phyloP scores from a whole-genome alignment of 495 filamentous ascomycete species.

The Lasiosphaeriaceae sp. region DNA sequence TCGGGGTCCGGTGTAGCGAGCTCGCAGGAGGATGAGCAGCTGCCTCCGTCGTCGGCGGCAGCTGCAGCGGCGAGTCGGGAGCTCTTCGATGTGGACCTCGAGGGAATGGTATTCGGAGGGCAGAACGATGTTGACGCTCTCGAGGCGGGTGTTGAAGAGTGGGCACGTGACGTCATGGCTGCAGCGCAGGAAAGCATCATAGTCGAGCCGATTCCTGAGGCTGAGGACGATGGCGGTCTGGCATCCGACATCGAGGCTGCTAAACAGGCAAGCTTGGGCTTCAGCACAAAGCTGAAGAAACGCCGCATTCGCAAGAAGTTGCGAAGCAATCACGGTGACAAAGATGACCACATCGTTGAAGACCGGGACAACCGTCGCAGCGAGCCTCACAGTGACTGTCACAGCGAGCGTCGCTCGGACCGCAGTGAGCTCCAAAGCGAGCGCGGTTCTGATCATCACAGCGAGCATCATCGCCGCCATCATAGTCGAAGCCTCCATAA shows the following conservation, averaged over 20 bases:
- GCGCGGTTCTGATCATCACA: slow-evolving; percentile 14
- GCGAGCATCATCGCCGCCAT: slow-evolving; percentile 23
- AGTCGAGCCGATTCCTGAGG: slow-evolving; percentile 18
- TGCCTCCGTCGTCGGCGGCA: slow-evolving; percentile 38
- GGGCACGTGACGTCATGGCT: slow-evolving; percentile 50
- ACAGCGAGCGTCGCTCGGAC: slow-evolving; percentile 5
- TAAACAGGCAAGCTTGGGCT: slow-evolving; percentile 35
- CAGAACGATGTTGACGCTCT: slow-evolving; percentile 31
- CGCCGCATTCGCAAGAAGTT: slow-evolving; percentile 38
- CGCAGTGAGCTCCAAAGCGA: slow-evolving; percentile 1
- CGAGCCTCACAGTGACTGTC: slow-evolving; percentile 7
- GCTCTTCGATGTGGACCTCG: slow-evolving; percentile 39
- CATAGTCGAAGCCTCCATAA: slow-evolving; percentile 30
- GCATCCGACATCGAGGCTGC: slow-evolving; percentile 43
- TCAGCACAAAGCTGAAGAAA: slow-evolving; percentile 48
- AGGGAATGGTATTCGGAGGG: slow-evolving; percentile 31
- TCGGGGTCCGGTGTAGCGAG: slow-evolving; percentile 19
- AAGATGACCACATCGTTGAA: not conserved
- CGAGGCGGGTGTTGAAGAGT: slow-evolving; percentile 37
- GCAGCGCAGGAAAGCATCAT: slow-evolving; percentile 21
- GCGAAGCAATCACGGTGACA: slow-evolving; percentile 23
- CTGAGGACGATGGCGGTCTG: slow-evolving; percentile 22
- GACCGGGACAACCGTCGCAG: slow-evolving; percentile 9
- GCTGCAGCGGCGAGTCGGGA: slow-evolving; percentile 38
- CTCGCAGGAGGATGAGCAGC: slow-evolving; percentile 23